These are phyloP conservation scores for Epithele typhae DNA, from an alignment of 768 basidiomycete species.

Conservation along the genomic window DNA sequence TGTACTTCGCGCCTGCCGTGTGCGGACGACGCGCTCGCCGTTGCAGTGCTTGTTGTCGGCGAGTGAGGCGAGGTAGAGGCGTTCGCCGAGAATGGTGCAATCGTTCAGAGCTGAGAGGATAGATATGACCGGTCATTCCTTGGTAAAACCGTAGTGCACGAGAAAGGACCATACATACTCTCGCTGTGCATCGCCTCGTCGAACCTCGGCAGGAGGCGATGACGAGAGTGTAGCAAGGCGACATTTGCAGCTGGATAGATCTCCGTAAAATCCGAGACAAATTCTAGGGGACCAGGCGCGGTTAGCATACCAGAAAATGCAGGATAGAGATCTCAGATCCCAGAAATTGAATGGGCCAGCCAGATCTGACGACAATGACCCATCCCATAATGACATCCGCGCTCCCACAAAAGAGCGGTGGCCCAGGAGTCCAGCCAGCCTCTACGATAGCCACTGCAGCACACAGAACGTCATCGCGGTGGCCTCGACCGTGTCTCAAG, in stretches of 20 bases:
- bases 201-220: constrained; percentile 49
- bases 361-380: too few species aligned
- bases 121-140: constrained; percentile 16
- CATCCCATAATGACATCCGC: too few species aligned
- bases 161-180: constrained; percentile 30
- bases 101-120: constrained; percentile 29
- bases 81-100: constrained; percentile 46
- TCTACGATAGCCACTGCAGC: too few species aligned
- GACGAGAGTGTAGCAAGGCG: constrained; percentile 56
- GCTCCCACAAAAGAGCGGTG: too few species aligned
- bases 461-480: too few species aligned
- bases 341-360: too few species aligned
- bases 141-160: background rate
- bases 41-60: constrained; percentile 1
- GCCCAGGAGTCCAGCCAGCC: too few species aligned
- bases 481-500: too few species aligned
- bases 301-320: too few species aligned
- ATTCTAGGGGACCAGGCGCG: constrained; percentile 46
- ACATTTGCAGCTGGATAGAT: constrained; percentile 48
- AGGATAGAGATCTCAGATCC: too few species aligned
- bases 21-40: constrained; percentile 34
- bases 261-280: constrained; percentile 57
- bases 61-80: constrained; percentile 42
- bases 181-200: constrained; percentile 48
- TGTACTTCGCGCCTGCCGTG: constrained; percentile 44